These are phyloP conservation scores for Castanea crenata DNA, from an alignment of 306 rosid species.

Conservation along the genomic window DNA sequence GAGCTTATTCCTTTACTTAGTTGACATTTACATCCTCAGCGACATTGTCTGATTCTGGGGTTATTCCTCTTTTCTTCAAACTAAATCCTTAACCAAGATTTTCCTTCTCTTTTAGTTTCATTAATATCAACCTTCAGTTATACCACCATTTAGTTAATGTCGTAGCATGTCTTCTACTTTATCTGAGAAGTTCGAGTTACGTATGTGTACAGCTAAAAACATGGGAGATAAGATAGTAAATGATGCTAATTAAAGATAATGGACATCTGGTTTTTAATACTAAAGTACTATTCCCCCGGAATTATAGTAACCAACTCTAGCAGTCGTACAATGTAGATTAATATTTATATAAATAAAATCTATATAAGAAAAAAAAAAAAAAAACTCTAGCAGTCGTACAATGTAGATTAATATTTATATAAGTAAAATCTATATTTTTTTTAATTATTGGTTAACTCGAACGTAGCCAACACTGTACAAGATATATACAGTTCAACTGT, in stretches of 20 bases:
- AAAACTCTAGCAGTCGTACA: no score
- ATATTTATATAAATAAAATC: no score
- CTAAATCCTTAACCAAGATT: background rate
- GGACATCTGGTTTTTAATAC: background rate
- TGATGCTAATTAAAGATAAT: background rate
- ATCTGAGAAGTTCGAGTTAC: background rate
- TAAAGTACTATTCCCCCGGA: no score
- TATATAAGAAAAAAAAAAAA: no score
- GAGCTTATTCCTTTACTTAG: background rate
- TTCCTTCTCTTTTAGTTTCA: background rate
- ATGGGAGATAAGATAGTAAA: background rate
- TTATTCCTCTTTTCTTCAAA: background rate
- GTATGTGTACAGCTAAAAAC: background rate
- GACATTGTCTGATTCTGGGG: background rate
- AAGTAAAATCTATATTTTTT: no score
- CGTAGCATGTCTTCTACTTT: background rate
- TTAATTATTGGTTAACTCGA: no score
- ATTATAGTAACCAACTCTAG: no score
- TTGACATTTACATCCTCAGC: background rate
- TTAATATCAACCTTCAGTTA: background rate
- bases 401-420: no score
- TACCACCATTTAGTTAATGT: background rate
- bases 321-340: no score
- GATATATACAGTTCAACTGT: no score
- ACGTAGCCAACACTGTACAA: no score